Conservation (phyloP, 768 basidiomycete genomes). For the Collybia sordida region DNA sequence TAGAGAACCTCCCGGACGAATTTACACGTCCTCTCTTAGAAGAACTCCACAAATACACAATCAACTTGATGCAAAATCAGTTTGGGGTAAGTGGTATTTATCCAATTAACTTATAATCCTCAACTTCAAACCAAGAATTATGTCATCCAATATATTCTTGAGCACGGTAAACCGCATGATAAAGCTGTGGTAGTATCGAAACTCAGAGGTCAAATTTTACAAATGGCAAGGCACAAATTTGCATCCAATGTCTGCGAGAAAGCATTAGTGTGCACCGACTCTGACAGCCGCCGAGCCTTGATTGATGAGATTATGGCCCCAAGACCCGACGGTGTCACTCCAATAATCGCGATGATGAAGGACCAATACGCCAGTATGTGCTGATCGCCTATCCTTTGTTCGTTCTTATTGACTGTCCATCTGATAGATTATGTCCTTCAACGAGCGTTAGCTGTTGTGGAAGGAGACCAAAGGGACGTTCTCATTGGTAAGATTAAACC, state of each 20-base stretch:
- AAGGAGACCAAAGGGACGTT: slow-evolving; percentile 68
- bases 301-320: slow-evolving; percentile 80
- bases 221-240: slow-evolving; percentile 85
- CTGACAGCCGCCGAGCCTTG: slow-evolving; percentile 63
- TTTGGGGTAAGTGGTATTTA: slow-evolving; percentile 69
- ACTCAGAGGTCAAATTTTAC: slow-evolving; percentile 75
- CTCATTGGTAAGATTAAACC: slow-evolving; percentile 64
- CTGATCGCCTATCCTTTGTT: not conserved
- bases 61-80: slow-evolving; percentile 83
- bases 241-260: slow-evolving; percentile 97
- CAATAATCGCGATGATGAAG: slow-evolving; percentile 77
- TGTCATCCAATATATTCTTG: slow-evolving; percentile 91
- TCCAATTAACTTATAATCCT: slow-evolving; percentile 12
- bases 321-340: slow-evolving; percentile 63
- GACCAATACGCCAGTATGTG: slow-evolving; percentile 86
- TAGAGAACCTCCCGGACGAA: slow-evolving; percentile 77
- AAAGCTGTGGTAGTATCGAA: slow-evolving; percentile 61
- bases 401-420: slow-evolving; percentile 2
- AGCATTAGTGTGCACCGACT: slow-evolving; percentile 67
- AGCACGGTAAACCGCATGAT: slow-evolving; percentile 74
- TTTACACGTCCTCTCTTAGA: slow-evolving; percentile 74
- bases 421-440: slow-evolving; percentile 81
- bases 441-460: slow-evolving; percentile 66
- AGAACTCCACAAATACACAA: slow-evolving; percentile 73
- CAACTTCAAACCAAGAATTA: slow-evolving; percentile 62